These are phyloP conservation scores for Leccinellum luteum DNA, from an alignment of 768 basidiomycete species.

Conservation along the genomic window DNA sequence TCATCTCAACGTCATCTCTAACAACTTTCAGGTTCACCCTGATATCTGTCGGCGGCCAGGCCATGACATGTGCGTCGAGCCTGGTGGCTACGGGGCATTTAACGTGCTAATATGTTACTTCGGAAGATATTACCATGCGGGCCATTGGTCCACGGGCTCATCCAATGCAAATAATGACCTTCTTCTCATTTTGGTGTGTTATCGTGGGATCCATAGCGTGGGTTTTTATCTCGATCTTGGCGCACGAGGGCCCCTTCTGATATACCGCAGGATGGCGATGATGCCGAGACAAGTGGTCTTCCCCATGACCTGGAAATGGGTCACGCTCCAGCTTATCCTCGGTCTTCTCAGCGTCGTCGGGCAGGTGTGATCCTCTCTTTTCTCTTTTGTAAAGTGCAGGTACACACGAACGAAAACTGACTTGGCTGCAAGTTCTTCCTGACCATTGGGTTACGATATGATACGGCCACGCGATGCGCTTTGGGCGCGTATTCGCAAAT, in stretches of 20 bases:
- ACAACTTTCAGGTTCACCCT: conserved; percentile 49
- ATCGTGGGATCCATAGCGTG: conserved; percentile 13
- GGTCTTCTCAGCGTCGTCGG: conserved; percentile 15
- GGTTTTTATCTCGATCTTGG: neutral
- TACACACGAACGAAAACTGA: neutral
- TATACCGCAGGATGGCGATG: conserved; percentile 9
- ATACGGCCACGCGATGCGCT: conserved; percentile 61
- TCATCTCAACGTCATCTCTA: neutral
- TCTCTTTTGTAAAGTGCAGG: neutral
- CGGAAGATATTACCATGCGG: conserved; percentile 50
- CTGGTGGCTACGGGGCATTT: neutral
- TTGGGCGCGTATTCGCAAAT: conserved; percentile 63
- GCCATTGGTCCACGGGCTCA: conserved; percentile 76
- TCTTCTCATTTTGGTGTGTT: conserved; percentile 60
- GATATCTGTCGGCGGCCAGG: conserved; percentile 61
- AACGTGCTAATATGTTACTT: neutral
- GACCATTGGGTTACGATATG: conserved; percentile 58
- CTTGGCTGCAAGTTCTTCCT: conserved; percentile 42
- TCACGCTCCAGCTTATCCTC: conserved; percentile 10
- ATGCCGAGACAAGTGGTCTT: conserved; percentile 9
- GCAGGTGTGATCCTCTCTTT: conserved; percentile 12
- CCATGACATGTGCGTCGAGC: conserved; percentile 63
- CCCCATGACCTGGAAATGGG: conserved; percentile 20
- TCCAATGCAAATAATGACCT: conserved; percentile 67
- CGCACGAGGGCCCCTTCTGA: neutral